phyloP scores from a whole-genome alignment of 2,329 filamentous ascomycete genomes.

The Remersonia thermophila region DNA sequence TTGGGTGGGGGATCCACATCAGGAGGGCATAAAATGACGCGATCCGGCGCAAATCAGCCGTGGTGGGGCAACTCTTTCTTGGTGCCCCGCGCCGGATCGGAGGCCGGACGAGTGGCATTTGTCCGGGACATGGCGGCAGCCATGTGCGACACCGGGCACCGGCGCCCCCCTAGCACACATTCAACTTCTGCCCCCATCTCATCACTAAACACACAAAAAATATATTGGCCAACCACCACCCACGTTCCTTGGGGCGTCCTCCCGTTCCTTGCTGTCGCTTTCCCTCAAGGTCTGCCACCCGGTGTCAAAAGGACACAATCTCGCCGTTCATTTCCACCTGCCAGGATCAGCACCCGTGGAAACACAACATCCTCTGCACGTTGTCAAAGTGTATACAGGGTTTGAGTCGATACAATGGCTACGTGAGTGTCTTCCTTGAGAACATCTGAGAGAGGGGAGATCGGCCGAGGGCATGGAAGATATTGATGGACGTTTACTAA shows the following conservation, averaged over 20 bases:
- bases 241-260: conserved; percentile 3
- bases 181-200: no score
- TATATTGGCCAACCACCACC: conserved; percentile 9
- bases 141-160: background rate
- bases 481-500: no score
- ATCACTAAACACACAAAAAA: background rate
- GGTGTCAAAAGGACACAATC: no score
- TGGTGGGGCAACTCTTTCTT: background rate
- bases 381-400: background rate
- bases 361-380: background rate
- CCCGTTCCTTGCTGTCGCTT: background rate
- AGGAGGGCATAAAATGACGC: conserved; percentile 14
- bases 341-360: no score
- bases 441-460: no score
- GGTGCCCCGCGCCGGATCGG: conserved; percentile 8
- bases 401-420: conserved; percentile 5
- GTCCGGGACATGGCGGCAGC: conserved; percentile 2
- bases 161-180: no score
- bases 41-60: conserved; percentile 13
- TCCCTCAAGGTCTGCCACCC: no score
- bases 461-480: no score
- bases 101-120: conserved; percentile 1
- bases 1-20: conserved; percentile 1
- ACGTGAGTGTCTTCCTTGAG: conserved; percentile 1
- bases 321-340: no score